These are phyloP conservation scores for Naganishia kalamii DNA, from an alignment of 768 basidiomycete genomes.

Conservation along the genomic window DNA sequence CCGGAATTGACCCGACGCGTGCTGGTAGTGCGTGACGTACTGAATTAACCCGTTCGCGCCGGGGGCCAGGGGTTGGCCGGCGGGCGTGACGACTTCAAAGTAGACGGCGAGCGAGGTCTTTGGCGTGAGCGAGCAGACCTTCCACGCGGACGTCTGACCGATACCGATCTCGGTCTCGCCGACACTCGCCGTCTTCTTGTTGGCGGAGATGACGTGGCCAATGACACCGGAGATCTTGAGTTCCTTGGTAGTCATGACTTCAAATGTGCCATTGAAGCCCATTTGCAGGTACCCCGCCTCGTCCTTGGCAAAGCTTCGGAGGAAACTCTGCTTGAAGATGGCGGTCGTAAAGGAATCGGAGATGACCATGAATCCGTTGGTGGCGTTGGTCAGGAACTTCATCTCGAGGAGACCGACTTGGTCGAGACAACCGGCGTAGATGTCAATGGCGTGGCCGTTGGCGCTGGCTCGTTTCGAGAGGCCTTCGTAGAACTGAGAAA, in stretches of 20 bases:
- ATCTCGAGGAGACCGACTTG: conserved; percentile 97
- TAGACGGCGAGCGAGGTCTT: conserved; percentile 85
- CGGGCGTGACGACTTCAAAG: conserved; percentile 96
- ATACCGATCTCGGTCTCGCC: conserved; percentile 99
- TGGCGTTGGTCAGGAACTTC: conserved; percentile 90
- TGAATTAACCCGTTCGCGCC: conserved; percentile 86
- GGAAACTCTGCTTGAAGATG: conserved; percentile 97
- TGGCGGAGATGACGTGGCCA: conserved; percentile 92
- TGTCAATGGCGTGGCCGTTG: conserved; percentile 89
- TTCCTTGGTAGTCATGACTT: conserved; percentile 99
- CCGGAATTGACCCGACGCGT: conserved; percentile 88
- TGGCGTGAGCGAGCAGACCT: conserved; percentile 82
- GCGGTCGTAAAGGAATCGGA: conserved; percentile 96
- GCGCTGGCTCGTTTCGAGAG: conserved; percentile 86
- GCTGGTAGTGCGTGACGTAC: conserved; percentile 98
- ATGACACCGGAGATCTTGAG: conserved; percentile 96
- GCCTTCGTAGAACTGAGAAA: conserved; percentile 79
- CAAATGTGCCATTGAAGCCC: conserved; percentile 99
- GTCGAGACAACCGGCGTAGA: conserved; percentile 95
- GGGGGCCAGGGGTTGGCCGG: conserved; percentile 81
- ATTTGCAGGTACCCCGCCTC: conserved; percentile 85
- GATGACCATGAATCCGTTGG: conserved; percentile 91
- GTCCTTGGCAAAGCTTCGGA: conserved; percentile 85
- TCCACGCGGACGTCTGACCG: conserved; percentile 97
- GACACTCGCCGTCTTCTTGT: conserved; percentile 91